phyloP scores from a whole-genome alignment of 148 eudicot species.

The Beta vulgaris region DNA sequence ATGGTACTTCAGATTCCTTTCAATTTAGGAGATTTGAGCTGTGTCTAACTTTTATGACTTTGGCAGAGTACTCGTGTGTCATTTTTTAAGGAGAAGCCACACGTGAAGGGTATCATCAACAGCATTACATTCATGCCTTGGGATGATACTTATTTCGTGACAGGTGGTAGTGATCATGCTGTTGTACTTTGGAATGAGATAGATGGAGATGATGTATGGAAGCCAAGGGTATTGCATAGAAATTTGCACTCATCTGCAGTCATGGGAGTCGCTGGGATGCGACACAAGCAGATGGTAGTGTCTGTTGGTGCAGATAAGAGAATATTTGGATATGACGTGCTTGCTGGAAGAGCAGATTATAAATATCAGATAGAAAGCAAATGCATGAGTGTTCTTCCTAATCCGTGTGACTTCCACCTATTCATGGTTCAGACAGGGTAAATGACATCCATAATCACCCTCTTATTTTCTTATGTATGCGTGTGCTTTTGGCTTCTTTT shows the following conservation, averaged over 20 bases:
- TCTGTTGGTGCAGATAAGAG: conserved; percentile 91
- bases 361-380: conserved; percentile 88
- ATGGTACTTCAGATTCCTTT: neutral
- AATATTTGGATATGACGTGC: conserved; percentile 73
- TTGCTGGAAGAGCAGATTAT: conserved; percentile 68
- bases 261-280: conserved; percentile 98
- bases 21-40: neutral
- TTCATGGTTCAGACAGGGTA: conserved; percentile 99
- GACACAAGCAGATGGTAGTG: conserved; percentile 64
- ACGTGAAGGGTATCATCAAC: conserved; percentile 84
- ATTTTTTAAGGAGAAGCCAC: conserved; percentile 81
- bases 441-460: conserved; percentile 19
- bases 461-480: neutral
- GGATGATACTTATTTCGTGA: conserved; percentile 68
- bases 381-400: conserved; percentile 95
- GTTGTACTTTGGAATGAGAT: conserved; percentile 75
- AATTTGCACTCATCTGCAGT: conserved; percentile 82
- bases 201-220: conserved; percentile 62
- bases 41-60: conserved; percentile 10
- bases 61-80: conserved; percentile 64
- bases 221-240: conserved; percentile 70
- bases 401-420: conserved; percentile 91
- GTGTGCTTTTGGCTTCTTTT: neutral
- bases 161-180: conserved; percentile 96
- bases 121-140: conserved; percentile 85